phyloP scores from a whole-genome alignment of 148 eudicot genomes.

The Chenopodium berlandieri region DNA sequence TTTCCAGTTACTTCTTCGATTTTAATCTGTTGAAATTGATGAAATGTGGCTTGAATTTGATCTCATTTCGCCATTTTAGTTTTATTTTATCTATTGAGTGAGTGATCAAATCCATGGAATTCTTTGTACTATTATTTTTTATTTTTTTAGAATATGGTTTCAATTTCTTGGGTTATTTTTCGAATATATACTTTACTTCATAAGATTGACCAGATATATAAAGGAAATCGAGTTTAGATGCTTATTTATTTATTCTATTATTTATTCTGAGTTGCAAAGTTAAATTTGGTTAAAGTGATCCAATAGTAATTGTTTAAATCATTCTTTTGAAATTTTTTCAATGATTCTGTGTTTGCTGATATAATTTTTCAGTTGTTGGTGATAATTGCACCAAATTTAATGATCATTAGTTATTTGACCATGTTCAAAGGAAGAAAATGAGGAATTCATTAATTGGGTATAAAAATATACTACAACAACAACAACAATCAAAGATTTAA shows the following conservation, averaged over 20 bases:
- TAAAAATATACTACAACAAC: no score
- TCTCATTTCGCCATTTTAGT: not conserved
- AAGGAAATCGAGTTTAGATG: not conserved
- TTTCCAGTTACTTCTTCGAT: not conserved
- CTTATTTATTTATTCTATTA: not conserved
- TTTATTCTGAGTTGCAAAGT: no score
- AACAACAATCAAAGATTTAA: no score
- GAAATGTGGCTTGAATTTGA: not conserved
- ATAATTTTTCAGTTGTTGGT: not conserved
- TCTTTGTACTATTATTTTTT: not conserved
- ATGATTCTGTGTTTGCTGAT: not conserved
- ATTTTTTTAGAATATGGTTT: no score
- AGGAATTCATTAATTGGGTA: not conserved
- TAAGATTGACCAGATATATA: not conserved
- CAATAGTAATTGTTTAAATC: no score
- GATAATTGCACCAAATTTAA: not conserved
- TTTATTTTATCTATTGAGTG: not conserved
- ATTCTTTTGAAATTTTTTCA: no score
- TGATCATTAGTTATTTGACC: no score
- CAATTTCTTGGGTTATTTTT: not conserved
- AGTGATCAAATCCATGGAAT: not conserved
- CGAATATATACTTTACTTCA: constrained; percentile 1
- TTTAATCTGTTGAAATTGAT: not conserved
- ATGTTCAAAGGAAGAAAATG: not conserved
- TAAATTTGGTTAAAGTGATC: no score